Conservation (phyloP, 495 filamentous ascomycete species). For the Chaetomium tenue region DNA sequence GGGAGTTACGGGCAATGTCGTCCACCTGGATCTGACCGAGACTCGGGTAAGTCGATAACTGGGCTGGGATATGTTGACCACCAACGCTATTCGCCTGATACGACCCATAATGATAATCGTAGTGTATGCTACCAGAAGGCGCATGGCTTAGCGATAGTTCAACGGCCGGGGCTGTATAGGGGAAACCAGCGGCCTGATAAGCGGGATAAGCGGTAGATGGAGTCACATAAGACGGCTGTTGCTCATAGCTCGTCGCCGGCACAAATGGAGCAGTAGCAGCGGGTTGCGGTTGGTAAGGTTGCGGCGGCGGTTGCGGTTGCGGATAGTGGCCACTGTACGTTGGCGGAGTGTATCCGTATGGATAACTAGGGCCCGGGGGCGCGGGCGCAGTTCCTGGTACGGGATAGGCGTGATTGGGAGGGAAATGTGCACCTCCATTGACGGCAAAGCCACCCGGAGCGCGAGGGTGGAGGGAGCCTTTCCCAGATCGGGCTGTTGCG, state of each 20-base stretch:
- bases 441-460: constrained; percentile 3
- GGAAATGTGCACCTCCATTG: constrained; percentile 16
- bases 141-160: constrained; percentile 27
- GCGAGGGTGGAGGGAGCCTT: constrained; percentile 21
- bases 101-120: constrained; percentile 32
- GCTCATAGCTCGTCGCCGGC: constrained; percentile 35
- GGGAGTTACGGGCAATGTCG: constrained; percentile 55
- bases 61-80: constrained; percentile 20
- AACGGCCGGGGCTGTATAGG: constrained; percentile 26
- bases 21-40: constrained; percentile 56
- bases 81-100: constrained; percentile 26
- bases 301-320: constrained; percentile 19
- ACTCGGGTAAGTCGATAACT: constrained; percentile 31
- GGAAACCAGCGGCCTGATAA: constrained; percentile 26
- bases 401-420: constrained; percentile 40
- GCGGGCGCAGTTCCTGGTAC: constrained; percentile 14
- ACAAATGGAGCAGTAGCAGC: constrained; percentile 33
- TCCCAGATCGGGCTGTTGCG: constrained; percentile 50
- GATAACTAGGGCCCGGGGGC: constrained; percentile 33
- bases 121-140: constrained; percentile 24
- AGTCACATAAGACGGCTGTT: constrained; percentile 29
- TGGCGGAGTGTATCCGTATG: constrained; percentile 42
- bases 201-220: constrained; percentile 30
- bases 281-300: constrained; percentile 33
- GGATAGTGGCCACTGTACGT: constrained; percentile 40